A percentile compares a stretch with the other conserved stretches of the same genome.
Conservation (phyloP, 441 rosid genomes). For the Geranium incanum region DNA sequence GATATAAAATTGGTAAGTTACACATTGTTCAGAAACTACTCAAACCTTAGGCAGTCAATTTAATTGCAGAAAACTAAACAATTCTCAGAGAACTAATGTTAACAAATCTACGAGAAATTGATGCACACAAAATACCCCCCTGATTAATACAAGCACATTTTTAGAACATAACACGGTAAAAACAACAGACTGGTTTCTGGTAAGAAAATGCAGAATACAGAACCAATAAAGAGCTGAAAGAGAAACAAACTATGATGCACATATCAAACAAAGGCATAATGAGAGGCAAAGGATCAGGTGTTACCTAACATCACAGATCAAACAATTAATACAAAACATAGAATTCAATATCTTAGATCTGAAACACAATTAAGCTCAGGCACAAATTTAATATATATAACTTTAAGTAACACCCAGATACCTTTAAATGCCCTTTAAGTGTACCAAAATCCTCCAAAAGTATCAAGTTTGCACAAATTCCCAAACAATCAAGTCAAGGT, state of each 20-base stretch:
- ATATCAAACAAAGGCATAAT: neutral
- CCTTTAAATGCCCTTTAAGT: neutral
- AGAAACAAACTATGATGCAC: neutral
- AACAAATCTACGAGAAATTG: neutral
- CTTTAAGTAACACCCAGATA: neutral
- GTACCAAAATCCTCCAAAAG: neutral
- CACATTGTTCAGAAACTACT: neutral
- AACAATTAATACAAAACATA: neutral
- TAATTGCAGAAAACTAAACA: neutral
- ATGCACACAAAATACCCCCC: neutral
- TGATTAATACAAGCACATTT: neutral
- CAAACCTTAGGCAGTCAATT: neutral
- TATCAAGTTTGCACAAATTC: neutral
- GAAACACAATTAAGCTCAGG: neutral
- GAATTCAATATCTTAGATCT: neutral
- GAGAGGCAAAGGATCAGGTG: no score
- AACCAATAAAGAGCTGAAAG: neutral
- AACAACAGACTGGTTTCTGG: neutral
- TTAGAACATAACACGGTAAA: neutral
- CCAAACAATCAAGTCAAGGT: neutral
- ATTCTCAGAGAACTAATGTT: neutral
- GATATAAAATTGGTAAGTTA: neutral
- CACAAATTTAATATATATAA: neutral
- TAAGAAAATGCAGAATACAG: neutral
- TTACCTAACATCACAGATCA: neutral